Evolutionary conservation across 2,329 filamentous ascomycete genomes (phyloP).

Genomic region (Xylaria sp.): DNA sequence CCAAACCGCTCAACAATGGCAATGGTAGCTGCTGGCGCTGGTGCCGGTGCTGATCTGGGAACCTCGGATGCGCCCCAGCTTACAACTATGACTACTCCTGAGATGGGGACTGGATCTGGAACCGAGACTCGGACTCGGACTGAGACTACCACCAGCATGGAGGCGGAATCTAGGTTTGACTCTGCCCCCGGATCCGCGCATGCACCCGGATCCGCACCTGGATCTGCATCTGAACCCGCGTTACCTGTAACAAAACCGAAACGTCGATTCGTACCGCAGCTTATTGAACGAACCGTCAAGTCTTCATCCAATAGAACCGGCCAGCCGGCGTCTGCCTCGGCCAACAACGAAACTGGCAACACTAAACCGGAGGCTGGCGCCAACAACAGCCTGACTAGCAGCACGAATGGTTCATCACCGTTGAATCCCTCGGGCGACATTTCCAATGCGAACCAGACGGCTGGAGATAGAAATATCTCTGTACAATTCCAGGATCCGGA

Average conservation of each 20-base stretch:
- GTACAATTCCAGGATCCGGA: slow-evolving; percentile 28
- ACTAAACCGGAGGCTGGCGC: not conserved
- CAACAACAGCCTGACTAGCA: slow-evolving; percentile 19
- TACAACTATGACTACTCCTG: slow-evolving; percentile 3
- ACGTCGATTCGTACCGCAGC: slow-evolving; percentile 32
- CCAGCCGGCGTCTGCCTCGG: not conserved
- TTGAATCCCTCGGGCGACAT: not conserved
- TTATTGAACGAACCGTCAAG: slow-evolving; percentile 32
- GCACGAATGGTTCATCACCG: not conserved
- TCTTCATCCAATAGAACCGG: slow-evolving; percentile 25
- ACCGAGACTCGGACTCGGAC: not conserved
- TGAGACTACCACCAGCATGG: slow-evolving; percentile 3
- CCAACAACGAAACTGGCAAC: not conserved
- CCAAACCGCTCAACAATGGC: slow-evolving; percentile 12
- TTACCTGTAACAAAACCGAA: slow-evolving; percentile 27
- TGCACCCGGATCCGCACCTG: slow-evolving; percentile 3
- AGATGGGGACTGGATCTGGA: slow-evolving; percentile 8
- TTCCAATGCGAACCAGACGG: slow-evolving; percentile 21
- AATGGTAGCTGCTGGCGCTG: slow-evolving; percentile 26
- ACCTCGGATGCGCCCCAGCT: slow-evolving; percentile 25
- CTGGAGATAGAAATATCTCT: slow-evolving; percentile 30
- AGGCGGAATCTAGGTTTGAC: slow-evolving; percentile 1
- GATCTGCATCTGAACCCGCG: slow-evolving; percentile 13
- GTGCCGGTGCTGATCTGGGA: slow-evolving; percentile 25
- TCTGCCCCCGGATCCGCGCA: slow-evolving; percentile 7